A percentile compares a stretch with the other conserved stretches of the same genome.
These are phyloP conservation scores for Sicyos baderoa DNA, from an alignment of 306 rosid genomes.

Conservation along the genomic window DNA sequence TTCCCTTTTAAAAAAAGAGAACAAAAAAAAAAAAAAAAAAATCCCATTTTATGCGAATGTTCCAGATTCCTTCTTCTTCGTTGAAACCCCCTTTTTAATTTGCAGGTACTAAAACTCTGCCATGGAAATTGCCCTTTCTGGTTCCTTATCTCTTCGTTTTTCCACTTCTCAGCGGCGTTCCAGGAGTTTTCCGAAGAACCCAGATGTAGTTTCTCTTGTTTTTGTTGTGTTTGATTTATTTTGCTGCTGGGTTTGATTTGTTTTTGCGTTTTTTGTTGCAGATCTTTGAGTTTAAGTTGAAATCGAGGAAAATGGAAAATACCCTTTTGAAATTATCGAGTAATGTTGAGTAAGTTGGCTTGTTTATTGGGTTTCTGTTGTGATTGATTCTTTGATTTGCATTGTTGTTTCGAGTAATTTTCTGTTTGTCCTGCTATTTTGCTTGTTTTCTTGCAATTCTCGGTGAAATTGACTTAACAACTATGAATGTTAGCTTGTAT, in stretches of 20 bases:
- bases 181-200: constrained; percentile 22
- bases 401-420: neutral
- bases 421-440: neutral
- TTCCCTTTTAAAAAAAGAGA: neutral
- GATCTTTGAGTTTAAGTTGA: constrained; percentile 44
- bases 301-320: constrained; percentile 30
- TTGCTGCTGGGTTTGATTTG: constrained; percentile 13
- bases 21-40: neutral
- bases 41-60: constrained; percentile 17
- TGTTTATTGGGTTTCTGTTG: neutral
- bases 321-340: constrained; percentile 35
- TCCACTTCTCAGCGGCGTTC: constrained; percentile 18
- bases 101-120: constrained; percentile 22
- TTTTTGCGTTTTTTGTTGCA: constrained; percentile 19
- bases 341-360: constrained; percentile 36
- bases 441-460: neutral
- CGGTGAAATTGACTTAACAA: neutral
- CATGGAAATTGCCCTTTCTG: constrained; percentile 52
- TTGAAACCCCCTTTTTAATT: constrained; percentile 15
- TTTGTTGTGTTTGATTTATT: neutral
- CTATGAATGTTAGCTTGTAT: neutral
- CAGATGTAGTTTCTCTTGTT: constrained; percentile 26
- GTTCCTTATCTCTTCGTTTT: constrained; percentile 27
- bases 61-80: constrained; percentile 19
- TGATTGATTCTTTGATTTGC: neutral